Percentiles rank a stretch among this genome's conserved stretches.
These are phyloP conservation scores for Novymonas esmeraldas DNA, from an alignment of 208 protist species.

Conservation along the genomic window DNA sequence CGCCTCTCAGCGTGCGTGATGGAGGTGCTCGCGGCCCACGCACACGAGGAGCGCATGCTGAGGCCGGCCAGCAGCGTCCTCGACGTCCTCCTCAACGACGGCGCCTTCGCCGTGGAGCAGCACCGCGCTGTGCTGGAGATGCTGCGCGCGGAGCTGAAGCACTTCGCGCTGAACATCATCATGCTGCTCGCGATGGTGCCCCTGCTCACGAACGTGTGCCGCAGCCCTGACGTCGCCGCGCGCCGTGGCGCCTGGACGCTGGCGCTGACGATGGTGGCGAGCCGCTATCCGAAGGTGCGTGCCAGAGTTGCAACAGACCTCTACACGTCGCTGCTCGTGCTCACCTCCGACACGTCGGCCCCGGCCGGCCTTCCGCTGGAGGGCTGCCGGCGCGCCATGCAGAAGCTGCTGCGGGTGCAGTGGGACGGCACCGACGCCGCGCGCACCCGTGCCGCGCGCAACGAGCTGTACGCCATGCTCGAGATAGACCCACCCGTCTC, in stretches of 20 bases:
- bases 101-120: conserved; percentile 46
- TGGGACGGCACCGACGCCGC: conserved; percentile 82
- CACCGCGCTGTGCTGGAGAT: conserved; percentile 58
- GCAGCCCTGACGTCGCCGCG: conserved; percentile 48
- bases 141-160: conserved; percentile 70
- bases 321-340: conserved; percentile 86
- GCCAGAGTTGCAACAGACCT: conserved; percentile 81
- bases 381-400: conserved; percentile 54
- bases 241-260: conserved; percentile 64
- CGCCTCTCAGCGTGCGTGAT: conserved; percentile 65
- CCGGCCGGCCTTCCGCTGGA: conserved; percentile 12
- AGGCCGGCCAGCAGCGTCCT: conserved; percentile 74
- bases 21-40: conserved; percentile 46
- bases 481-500: conserved; percentile 42
- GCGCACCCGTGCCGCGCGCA: conserved; percentile 63
- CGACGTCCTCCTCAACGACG: conserved; percentile 63
- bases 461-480: conserved; percentile 81
- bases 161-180: conserved; percentile 77
- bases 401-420: conserved; percentile 57
- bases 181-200: conserved; percentile 75
- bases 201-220: conserved; percentile 71
- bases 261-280: conserved; percentile 87
- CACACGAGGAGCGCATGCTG: conserved; percentile 78
- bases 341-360: conserved; percentile 34
- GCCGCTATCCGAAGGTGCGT: conserved; percentile 92